Conservation (phyloP, 352 stramenopile genomes). For the Bremia lactucae region DNA sequence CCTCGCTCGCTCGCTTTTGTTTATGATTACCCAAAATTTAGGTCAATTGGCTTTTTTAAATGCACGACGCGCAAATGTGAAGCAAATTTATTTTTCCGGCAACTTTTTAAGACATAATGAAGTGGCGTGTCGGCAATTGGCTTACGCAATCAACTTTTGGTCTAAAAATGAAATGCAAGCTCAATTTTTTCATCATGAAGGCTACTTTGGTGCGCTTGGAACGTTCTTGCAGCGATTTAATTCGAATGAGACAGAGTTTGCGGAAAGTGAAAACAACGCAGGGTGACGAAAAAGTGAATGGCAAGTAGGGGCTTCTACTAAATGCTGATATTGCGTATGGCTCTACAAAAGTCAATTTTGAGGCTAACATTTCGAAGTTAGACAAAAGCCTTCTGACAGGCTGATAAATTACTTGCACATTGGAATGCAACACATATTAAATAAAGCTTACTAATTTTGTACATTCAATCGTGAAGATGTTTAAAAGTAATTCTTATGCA, state of each 20-base stretch:
- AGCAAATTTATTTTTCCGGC: conserved; percentile 91
- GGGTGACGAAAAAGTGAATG: conserved; percentile 3
- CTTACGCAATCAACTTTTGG: conserved; percentile 96
- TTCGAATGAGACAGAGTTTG: not conserved
- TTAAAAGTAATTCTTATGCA: too few relatives aligned
- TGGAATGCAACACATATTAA: too few relatives aligned
- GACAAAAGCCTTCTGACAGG: too few relatives aligned
- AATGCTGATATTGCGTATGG: too few relatives aligned
- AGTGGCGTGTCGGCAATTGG: conserved; percentile 80
- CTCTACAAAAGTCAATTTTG: too few relatives aligned
- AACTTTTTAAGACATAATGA: conserved; percentile 96
- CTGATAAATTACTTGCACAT: too few relatives aligned
- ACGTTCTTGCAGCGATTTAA: conserved; percentile 77
- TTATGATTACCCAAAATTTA: conserved; percentile 99
- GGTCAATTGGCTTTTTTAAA: conserved; percentile 93
- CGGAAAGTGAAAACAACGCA: not conserved
- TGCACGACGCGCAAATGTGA: conserved; percentile 86
- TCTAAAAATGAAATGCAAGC: conserved; percentile 85
- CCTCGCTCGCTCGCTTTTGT: conserved; percentile 88
- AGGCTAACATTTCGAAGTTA: too few relatives aligned
- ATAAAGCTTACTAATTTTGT: too few relatives aligned
- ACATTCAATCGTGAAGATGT: too few relatives aligned
- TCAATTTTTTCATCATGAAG: conserved; percentile 92
- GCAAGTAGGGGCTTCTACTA: too few relatives aligned
- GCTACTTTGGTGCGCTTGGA: conserved; percentile 95